Conservation (phyloP, 2,329 filamentous ascomycete genomes). For the Arthrobotrys iridis region DNA sequence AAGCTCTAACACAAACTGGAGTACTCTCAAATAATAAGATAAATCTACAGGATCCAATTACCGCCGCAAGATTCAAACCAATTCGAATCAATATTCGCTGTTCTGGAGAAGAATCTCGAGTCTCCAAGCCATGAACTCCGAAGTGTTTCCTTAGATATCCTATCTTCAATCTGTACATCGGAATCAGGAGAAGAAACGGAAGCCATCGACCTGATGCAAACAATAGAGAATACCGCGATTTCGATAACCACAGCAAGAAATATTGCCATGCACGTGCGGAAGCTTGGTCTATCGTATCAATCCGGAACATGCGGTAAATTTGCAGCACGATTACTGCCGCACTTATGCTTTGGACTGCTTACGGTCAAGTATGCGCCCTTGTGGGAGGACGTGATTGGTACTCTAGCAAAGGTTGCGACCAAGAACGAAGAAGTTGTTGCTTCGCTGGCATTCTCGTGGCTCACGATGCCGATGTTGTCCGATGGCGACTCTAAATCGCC, state of each 20-base stretch:
- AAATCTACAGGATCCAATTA: background rate
- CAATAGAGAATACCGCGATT: slow-evolving; percentile 82
- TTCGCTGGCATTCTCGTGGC: slow-evolving; percentile 79
- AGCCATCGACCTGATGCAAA: slow-evolving; percentile 73
- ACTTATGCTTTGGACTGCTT: slow-evolving; percentile 68
- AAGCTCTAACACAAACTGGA: background rate
- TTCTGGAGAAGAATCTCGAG: slow-evolving; percentile 71
- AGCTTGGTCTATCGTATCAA: slow-evolving; percentile 70
- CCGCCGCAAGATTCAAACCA: slow-evolving; percentile 5
- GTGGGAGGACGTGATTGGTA: slow-evolving; percentile 83
- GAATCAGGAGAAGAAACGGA: slow-evolving; percentile 65
- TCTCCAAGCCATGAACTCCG: slow-evolving; percentile 79
- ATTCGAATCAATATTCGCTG: slow-evolving; percentile 31
- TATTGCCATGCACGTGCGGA: slow-evolving; percentile 85
- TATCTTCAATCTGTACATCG: slow-evolving; percentile 70
- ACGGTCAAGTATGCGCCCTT: slow-evolving; percentile 84
- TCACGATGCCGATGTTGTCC: slow-evolving; percentile 61
- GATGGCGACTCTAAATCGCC: slow-evolving; percentile 18
- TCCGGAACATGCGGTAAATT: slow-evolving; percentile 56
- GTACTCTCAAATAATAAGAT: background rate
- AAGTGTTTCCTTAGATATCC: slow-evolving; percentile 68
- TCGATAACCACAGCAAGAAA: slow-evolving; percentile 78
- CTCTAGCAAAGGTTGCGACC: slow-evolving; percentile 78
- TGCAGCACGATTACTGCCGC: slow-evolving; percentile 24
- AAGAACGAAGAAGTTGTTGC: slow-evolving; percentile 77